phyloP scores from a whole-genome alignment of 257 asterid genomes.

The Gentiana macrophylla region DNA sequence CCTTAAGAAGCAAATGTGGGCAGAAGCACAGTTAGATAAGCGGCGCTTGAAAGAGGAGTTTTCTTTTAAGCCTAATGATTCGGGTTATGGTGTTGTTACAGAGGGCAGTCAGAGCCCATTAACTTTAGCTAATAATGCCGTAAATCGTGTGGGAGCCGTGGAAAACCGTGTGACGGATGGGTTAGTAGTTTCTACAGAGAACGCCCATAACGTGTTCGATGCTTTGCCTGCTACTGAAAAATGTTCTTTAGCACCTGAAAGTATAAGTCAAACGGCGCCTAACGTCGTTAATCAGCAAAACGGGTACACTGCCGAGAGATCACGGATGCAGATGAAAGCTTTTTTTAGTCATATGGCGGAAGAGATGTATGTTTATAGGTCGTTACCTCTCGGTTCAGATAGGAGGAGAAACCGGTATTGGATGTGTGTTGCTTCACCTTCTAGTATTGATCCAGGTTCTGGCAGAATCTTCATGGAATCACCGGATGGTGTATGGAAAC shows the following conservation, averaged over 20 bases:
- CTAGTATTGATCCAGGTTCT: constrained; percentile 86
- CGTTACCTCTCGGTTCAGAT: constrained; percentile 96
- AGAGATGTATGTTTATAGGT: constrained; percentile 80
- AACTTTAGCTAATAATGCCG: constrained; percentile 25
- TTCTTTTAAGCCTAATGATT: constrained; percentile 44
- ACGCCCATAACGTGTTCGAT: constrained; percentile 13
- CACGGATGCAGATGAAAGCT: constrained; percentile 85
- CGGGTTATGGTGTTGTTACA: constrained; percentile 39
- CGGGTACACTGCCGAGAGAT: constrained; percentile 70
- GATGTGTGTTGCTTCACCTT: constrained; percentile 80
- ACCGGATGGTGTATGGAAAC: constrained; percentile 66
- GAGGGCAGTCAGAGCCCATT: constrained; percentile 67
- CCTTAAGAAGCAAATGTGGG: constrained; percentile 97
- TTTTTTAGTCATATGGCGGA: constrained; percentile 86
- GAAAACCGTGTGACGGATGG: constrained; percentile 40
- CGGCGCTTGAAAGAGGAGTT: constrained; percentile 79
- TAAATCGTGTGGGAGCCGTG: constrained; percentile 32
- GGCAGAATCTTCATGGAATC: constrained; percentile 87
- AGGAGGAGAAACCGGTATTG: constrained; percentile 95
- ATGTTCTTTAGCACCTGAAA: constrained; percentile 23
- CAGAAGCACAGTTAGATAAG: constrained; percentile 94
- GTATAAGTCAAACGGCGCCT: constrained; percentile 26
- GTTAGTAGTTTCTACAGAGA: constrained; percentile 38
- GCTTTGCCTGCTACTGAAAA: constrained; percentile 21
- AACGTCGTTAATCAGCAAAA: constrained; percentile 58